Conservation (phyloP, 768 basidiomycete genomes). For the Mycena latifolia region DNA sequence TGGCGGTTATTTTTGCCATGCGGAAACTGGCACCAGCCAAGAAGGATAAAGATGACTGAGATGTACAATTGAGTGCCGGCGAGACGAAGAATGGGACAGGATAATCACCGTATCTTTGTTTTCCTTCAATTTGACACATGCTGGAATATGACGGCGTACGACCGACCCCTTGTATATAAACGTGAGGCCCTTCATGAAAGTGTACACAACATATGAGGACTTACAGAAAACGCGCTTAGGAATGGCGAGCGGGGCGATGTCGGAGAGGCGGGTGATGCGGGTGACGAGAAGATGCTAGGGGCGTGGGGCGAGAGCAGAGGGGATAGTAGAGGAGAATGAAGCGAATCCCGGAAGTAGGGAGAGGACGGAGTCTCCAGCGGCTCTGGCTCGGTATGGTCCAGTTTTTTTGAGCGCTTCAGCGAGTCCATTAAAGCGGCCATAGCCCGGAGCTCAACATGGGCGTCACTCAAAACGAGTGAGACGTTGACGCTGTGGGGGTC, state of each 20-base stretch:
- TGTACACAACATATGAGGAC: slow-evolving; percentile 30
- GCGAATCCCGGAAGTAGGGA: slow-evolving; percentile 18
- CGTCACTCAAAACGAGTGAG: slow-evolving; percentile 26
- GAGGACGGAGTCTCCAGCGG: slow-evolving; percentile 14
- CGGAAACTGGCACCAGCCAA: slow-evolving; percentile 58
- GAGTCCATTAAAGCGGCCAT: slow-evolving; percentile 25
- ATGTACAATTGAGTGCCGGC: slow-evolving; percentile 3
- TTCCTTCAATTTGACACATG: slow-evolving; percentile 55
- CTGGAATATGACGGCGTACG: slow-evolving; percentile 53
- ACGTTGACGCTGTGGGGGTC: slow-evolving; percentile 33
- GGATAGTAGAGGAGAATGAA: slow-evolving; percentile 35
- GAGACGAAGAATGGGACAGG: slow-evolving; percentile 10
- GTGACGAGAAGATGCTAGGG: slow-evolving; percentile 36
- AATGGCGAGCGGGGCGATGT: slow-evolving; percentile 51
- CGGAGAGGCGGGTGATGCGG: slow-evolving; percentile 41
- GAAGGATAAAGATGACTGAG: slow-evolving; percentile 60
- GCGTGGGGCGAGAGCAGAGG: slow-evolving; percentile 40
- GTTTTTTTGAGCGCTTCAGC: slow-evolving; percentile 18
- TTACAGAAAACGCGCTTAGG: slow-evolving; percentile 58
- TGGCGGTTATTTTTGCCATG: slow-evolving; percentile 61
- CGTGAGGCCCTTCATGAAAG: background rate
- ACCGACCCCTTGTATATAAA: slow-evolving; percentile 56
- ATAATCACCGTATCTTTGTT: slow-evolving; percentile 52
- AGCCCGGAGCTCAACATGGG: slow-evolving; percentile 28
- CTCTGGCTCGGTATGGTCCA: slow-evolving; percentile 9